Percentiles rank a stretch among this genome's conserved stretches.
phyloP scores from a whole-genome alignment of 1,284 basidiomycete genomes.

The Ustilago loliicola region DNA sequence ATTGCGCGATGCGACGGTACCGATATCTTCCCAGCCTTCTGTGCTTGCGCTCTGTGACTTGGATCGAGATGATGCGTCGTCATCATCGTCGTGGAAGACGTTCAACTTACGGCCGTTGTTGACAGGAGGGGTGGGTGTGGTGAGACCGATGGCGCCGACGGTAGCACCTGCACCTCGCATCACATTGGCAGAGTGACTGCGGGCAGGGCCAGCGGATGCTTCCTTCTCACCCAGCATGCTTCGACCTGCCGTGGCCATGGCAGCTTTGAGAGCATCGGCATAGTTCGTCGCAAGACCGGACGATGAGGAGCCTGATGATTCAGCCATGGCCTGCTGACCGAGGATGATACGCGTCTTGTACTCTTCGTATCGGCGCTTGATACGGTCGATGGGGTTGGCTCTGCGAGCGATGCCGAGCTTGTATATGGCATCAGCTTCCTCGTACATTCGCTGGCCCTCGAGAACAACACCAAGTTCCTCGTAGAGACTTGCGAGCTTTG shows the following conservation, averaged over 20 bases:
- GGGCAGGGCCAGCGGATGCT: slow-evolving; percentile 30
- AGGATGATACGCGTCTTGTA: slow-evolving; percentile 78
- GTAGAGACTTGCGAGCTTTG: slow-evolving; percentile 81
- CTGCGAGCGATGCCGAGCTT: slow-evolving; percentile 84
- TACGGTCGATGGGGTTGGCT: slow-evolving; percentile 84
- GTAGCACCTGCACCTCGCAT: slow-evolving; percentile 37
- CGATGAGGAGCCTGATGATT: slow-evolving; percentile 16
- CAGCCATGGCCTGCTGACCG: slow-evolving; percentile 27
- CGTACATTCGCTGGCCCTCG: slow-evolving; percentile 80
- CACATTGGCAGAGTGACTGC: slow-evolving; percentile 50
- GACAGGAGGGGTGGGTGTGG: slow-evolving; percentile 18
- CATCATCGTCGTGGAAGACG: slow-evolving; percentile 62
- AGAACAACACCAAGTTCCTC: slow-evolving; percentile 85
- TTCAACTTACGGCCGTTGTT: slow-evolving; percentile 59
- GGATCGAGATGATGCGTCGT: slow-evolving; percentile 20
- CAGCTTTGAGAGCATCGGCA: slow-evolving; percentile 55
- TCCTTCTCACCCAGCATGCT: slow-evolving; percentile 65
- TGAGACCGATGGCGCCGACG: slow-evolving; percentile 32
- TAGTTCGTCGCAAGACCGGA: slow-evolving; percentile 35
- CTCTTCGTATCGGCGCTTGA: slow-evolving; percentile 85
- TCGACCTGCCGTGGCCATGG: slow-evolving; percentile 60
- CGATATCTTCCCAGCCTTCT: slow-evolving; percentile 57
- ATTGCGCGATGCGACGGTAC: slow-evolving; percentile 48
- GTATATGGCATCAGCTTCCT: slow-evolving; percentile 81
- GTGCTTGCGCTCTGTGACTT: slow-evolving; percentile 25